A percentile compares a stretch with the other conserved stretches of the same genome.
Conservation (phyloP, 164 flowering plant genomes). For the Houttuynia cordata region DNA sequence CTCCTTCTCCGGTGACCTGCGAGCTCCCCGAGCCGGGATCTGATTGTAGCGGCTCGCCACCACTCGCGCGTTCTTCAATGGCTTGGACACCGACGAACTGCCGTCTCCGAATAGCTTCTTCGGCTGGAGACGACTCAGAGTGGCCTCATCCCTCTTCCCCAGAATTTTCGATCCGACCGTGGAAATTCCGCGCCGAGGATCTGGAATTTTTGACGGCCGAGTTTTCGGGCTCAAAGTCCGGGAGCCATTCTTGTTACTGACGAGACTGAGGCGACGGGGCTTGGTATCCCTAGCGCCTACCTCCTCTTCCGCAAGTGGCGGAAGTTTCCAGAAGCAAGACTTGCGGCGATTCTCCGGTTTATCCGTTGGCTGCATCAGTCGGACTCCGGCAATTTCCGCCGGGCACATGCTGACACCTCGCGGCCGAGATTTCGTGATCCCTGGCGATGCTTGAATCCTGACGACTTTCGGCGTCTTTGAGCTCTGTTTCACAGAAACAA, state of each 20-base stretch:
- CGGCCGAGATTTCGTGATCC: constrained; percentile 14
- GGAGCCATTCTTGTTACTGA: constrained; percentile 12
- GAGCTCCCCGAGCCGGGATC: constrained; percentile 5
- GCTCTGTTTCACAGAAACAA: constrained; percentile 42
- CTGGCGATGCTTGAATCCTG: constrained; percentile 16
- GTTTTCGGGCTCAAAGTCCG: constrained; percentile 45
- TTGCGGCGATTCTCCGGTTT: constrained; percentile 41
- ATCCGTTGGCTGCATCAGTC: constrained; percentile 20
- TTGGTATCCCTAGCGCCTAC: constrained; percentile 14
- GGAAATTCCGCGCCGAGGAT: constrained; percentile 28
- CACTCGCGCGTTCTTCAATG: constrained; percentile 39
- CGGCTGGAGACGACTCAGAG: constrained; percentile 41
- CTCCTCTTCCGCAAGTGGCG: constrained; percentile 41
- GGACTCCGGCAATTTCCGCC: constrained; percentile 23
- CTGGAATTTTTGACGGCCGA: constrained; percentile 23
- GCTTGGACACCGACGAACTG: constrained; percentile 35
- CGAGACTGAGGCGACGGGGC: constrained; percentile 28
- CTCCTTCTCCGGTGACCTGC: constrained; percentile 11
- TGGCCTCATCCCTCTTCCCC: constrained; percentile 40
- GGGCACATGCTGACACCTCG: constrained; percentile 38
- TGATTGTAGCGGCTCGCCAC: constrained; percentile 65
- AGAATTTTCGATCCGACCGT: constrained; percentile 34
- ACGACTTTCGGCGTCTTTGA: constrained; percentile 15
- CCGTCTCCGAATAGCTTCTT: constrained; percentile 62
- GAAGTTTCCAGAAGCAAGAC: constrained; percentile 53